Percentiles rank a stretch among this genome's conserved stretches.
Conservation (phyloP, 2,329 filamentous ascomycete genomes). For the Sporothrix globosa region DNA sequence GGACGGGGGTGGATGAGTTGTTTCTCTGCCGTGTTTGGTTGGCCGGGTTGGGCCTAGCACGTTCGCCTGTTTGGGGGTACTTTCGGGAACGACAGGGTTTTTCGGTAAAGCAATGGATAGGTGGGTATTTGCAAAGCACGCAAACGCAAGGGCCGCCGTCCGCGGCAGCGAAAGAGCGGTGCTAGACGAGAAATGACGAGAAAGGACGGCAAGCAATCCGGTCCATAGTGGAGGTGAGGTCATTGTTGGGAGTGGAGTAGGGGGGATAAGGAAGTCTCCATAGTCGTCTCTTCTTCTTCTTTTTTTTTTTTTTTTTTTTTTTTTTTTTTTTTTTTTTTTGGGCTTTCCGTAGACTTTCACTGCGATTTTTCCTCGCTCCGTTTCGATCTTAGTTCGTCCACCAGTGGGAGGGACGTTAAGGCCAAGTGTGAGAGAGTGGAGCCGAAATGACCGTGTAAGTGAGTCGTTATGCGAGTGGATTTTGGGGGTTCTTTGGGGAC, state of each 20-base stretch:
- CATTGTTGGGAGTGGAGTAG: conserved; percentile 7
- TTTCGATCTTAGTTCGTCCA: background rate
- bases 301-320: background rate
- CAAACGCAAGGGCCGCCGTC: background rate
- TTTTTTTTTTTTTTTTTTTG: background rate
- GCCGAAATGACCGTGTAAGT: conserved; percentile 18
- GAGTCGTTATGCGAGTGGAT: background rate
- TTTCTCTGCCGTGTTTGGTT: conserved; percentile 8
- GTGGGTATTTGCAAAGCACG: conserved; percentile 16
- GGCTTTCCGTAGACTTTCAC: background rate
- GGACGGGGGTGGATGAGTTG: background rate
- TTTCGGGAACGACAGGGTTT: conserved; percentile 25
- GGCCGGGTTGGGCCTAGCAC: background rate
- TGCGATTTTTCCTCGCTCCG: background rate
- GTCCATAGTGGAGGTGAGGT: background rate
- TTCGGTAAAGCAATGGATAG: conserved; percentile 29
- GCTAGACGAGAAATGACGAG: background rate
- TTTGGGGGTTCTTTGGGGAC: background rate
- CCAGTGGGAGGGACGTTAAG: too few species aligned
- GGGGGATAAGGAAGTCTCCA: background rate
- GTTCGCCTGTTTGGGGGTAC: background rate
- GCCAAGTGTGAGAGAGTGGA: conserved; percentile 15
- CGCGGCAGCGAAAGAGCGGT: conserved; percentile 10
- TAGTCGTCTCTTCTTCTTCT: background rate
- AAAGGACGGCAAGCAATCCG: background rate